These are phyloP conservation scores for Schwanniomyces sp. DNA, from an alignment of 805 yeast species.

Conservation along the genomic window DNA sequence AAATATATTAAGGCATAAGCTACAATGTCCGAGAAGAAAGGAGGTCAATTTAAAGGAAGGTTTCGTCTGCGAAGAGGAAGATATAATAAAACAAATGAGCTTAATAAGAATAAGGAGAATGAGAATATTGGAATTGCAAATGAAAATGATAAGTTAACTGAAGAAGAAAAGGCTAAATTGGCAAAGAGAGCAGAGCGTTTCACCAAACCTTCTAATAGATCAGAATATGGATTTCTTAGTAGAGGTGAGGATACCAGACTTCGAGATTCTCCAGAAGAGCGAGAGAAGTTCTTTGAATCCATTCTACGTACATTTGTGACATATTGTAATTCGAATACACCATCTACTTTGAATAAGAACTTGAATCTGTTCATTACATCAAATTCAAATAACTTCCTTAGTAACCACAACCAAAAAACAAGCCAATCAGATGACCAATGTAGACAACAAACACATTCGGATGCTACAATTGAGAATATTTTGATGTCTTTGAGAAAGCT, in stretches of 20 bases:
- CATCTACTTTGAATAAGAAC: slow-evolving; percentile 9
- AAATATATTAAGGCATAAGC: neutral
- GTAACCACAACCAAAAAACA: neutral
- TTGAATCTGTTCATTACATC: slow-evolving; percentile 8
- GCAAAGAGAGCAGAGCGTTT: slow-evolving; percentile 4
- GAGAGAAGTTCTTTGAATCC: slow-evolving; percentile 39
- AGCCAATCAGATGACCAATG: neutral
- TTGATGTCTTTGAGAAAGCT: slow-evolving; percentile 44
- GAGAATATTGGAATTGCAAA: neutral
- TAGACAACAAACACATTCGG: neutral
- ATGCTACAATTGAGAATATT: slow-evolving; percentile 21
- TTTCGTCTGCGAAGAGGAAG: neutral
- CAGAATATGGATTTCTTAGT: slow-evolving; percentile 55
- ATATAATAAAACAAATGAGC: neutral
- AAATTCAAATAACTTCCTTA: neutral
- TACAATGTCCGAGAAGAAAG: neutral
- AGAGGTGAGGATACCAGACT: slow-evolving; percentile 57
- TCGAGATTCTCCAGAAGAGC: slow-evolving; percentile 41
- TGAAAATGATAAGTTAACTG: neutral
- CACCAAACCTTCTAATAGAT: slow-evolving; percentile 1
- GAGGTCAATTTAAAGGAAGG: neutral
- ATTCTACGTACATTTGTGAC: slow-evolving; percentile 30
- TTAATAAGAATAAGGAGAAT: neutral
- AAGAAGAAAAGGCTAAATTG: slow-evolving; percentile 2
- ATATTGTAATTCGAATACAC: slow-evolving; percentile 27